Evolutionary conservation across 495 filamentous ascomycete species (phyloP), one percentile per base, ranked within the genome.

Genomic region (Talaromyces adpressus): DNA sequence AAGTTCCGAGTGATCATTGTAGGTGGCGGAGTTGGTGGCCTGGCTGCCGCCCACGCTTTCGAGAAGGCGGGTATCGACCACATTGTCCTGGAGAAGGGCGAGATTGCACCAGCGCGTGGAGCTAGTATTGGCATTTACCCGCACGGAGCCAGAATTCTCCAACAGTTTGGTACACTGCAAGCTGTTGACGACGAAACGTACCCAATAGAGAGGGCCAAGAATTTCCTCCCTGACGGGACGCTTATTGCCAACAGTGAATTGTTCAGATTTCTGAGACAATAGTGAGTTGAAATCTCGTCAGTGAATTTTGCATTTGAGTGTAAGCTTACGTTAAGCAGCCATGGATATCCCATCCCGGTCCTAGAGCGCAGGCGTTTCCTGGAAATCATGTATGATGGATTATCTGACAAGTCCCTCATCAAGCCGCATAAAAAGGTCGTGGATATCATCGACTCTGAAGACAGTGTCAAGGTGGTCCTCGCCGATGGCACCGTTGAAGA

Each of bases 1-100:
- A 56, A 56, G n/a, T 81, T 84, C 69, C 77, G 73, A 57, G 80
- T 79, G 51, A 77, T 87, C 53, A 74, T 87, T 25, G 73, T 81
- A 4, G 84, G 84, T 45, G 82, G 77, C 30, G 79, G 80, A 11
- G 72, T 83, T 18, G 73, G 78, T 6, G 81, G 81, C 1, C 71
- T 87, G 0, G 73, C 73, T 2, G 65, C 78, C 2, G 78, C 84
- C 0, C 78, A 84, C 52, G 70, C 71, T 14, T 73, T 87, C 16
- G 63, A 76, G 8, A 70, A 69, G 14, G 76, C 77, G 4, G 72
- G 69, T 22, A 81, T 87, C 63, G 81, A 84, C 66, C 82, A 79
- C 59, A 66, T 82, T 6, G 64, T 86, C 12, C 71, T 85, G 2
- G 84, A 85, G 68, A 66, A 71, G 23, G 32, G 62, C 2, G 66